Evolutionary conservation across 768 basidiomycete species (phyloP).

Genomic region (Lentinula detonsa): DNA sequence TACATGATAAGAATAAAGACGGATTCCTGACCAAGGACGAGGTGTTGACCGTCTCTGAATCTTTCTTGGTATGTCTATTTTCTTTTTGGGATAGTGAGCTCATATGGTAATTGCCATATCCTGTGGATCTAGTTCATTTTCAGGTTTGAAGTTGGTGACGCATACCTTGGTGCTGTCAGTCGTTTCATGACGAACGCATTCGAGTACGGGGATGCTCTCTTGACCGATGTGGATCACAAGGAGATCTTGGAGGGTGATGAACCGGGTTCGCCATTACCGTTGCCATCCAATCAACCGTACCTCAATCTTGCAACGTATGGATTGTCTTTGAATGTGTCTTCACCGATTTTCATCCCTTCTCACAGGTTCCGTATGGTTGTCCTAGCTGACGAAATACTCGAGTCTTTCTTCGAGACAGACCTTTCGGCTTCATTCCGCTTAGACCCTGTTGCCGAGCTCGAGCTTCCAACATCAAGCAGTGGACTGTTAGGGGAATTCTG

Average conservation of each 20-base stretch:
- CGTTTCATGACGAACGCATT: slow-evolving; percentile 98
- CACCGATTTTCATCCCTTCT: slow-evolving; percentile 5
- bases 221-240: slow-evolving; percentile 41
- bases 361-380: slow-evolving; percentile 96
- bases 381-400: slow-evolving; percentile 91
- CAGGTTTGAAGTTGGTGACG: slow-evolving; percentile 93
- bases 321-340: not conserved
- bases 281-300: slow-evolving; percentile 82
- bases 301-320: slow-evolving; percentile 83
- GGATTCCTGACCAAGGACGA: slow-evolving; percentile 95
- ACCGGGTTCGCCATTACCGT: slow-evolving; percentile 31
- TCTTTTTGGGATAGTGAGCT: not conserved
- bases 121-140: slow-evolving; percentile 80
- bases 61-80: slow-evolving; percentile 63
- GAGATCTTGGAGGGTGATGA: slow-evolving; percentile 24
- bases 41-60: slow-evolving; percentile 90
- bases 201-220: slow-evolving; percentile 94
- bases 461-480: slow-evolving; percentile 48
- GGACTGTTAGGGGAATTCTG: slow-evolving; percentile 80
- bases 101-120: not conserved
- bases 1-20: slow-evolving; percentile 96
- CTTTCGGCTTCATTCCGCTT: slow-evolving; percentile 84
- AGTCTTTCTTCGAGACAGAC: slow-evolving; percentile 95
- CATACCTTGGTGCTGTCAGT: slow-evolving; percentile 93
- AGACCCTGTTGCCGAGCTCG: slow-evolving; percentile 62